These are phyloP conservation scores for Acorus gramineus DNA, from an alignment of 106 monocot species.

Conservation along the genomic window DNA sequence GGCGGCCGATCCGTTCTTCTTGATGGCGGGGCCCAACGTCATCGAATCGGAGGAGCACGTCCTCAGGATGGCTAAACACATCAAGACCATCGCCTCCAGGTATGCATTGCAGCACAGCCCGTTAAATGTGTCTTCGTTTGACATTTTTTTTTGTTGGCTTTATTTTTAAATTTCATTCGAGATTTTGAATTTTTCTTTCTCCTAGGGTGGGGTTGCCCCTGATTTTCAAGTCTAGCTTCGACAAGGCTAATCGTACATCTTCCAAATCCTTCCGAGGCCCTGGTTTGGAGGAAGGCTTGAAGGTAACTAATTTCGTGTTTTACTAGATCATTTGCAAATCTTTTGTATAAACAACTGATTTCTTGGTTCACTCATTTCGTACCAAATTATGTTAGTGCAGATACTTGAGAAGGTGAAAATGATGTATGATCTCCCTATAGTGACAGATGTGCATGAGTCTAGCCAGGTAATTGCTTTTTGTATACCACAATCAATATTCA, in stretches of 20 bases:
- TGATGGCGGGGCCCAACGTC: constrained; percentile 88
- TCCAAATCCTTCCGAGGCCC: constrained; percentile 92
- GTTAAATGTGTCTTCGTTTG: no score
- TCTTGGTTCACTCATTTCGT: neutral
- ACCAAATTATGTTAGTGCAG: constrained; percentile 18
- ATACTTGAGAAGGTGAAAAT: constrained; percentile 90
- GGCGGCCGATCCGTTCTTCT: constrained; percentile 82
- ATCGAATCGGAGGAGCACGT: constrained; percentile 96
- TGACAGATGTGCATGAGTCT: constrained; percentile 95
- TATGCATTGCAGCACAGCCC: constrained; percentile 3
- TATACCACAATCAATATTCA: neutral
- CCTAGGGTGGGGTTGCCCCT: constrained; percentile 65
- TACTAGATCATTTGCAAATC: neutral
- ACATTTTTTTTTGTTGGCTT: neutral
- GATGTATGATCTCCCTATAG: constrained; percentile 71
- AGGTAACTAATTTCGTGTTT: constrained; percentile 34
- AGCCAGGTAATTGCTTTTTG: constrained; percentile 39
- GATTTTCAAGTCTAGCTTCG: constrained; percentile 96
- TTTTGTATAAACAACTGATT: neutral
- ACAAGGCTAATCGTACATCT: constrained; percentile 96
- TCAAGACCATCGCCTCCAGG: constrained; percentile 60
- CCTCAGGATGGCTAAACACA: constrained; percentile 74
- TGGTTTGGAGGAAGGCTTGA: constrained; percentile 88
- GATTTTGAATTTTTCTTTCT: neutral
- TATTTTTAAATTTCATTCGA: neutral